These are phyloP conservation scores for Aspergillus bombycis DNA, from an alignment of 2,329 filamentous ascomycete genomes.

Conservation along the genomic window DNA sequence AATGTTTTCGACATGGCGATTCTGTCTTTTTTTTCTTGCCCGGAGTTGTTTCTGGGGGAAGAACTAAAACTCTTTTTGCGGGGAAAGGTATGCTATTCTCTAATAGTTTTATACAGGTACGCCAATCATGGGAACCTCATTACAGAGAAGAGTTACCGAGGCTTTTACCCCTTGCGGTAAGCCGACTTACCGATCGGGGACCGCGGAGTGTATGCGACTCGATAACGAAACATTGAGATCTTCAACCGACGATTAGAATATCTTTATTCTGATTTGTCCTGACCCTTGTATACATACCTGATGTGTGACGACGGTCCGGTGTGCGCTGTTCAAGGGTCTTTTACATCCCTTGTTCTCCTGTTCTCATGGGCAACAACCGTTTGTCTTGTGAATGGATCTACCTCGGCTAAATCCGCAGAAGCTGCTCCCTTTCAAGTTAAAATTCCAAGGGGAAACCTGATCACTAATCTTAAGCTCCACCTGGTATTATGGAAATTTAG, in stretches of 20 bases:
- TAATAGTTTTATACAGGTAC: neutral
- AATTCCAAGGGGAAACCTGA: neutral
- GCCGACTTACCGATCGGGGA: neutral
- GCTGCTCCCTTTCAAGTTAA: neutral
- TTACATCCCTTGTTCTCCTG: no score
- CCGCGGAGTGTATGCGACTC: neutral
- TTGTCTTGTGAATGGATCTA: neutral
- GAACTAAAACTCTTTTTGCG: neutral
- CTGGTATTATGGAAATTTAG: neutral
- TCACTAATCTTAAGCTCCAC: neutral
- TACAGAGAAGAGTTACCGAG: slow-evolving; percentile 20
- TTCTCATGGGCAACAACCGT: neutral
- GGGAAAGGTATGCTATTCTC: neutral
- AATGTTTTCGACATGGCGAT: slow-evolving; percentile 33
- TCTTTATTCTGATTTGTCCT: neutral
- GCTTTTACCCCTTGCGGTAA: slow-evolving; percentile 17
- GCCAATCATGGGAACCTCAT: slow-evolving; percentile 21
- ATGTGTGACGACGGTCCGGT: neutral
- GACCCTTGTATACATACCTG: neutral
- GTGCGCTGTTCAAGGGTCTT: neutral
- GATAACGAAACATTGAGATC: neutral
- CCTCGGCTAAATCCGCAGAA: neutral
- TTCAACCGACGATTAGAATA: neutral
- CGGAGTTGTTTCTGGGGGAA: neutral
- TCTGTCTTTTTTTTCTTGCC: neutral